Conservation (phyloP, 2,329 filamentous ascomycete species). For the Fusarium subtropicale region DNA sequence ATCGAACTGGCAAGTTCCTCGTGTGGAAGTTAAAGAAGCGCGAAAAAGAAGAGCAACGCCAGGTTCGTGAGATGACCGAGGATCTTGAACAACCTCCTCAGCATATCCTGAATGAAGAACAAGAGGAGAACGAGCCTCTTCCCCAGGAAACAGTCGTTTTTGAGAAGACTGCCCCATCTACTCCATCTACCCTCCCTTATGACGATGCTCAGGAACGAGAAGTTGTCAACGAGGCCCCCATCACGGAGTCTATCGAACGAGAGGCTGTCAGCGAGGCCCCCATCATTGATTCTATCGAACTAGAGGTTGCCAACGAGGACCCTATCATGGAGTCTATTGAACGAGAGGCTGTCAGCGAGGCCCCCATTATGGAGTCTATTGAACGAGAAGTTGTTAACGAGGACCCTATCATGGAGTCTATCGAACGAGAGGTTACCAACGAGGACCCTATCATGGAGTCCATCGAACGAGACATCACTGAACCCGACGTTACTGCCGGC, state of each 20-base stretch:
- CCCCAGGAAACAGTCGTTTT: neutral
- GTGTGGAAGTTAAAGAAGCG: neutral
- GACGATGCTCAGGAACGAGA: neutral
- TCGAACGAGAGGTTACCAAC: neutral
- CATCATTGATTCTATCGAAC: neutral
- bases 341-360: neutral
- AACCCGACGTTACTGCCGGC: neutral
- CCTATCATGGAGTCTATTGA: neutral
- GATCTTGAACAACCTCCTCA: neutral
- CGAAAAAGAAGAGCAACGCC: conserved; percentile 1
- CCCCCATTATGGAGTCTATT: too few species aligned
- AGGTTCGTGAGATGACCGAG: conserved; percentile 6
- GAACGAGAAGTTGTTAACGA: neutral
- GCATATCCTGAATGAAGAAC: neutral
- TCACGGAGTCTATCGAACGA: neutral
- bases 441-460: neutral
- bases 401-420: neutral
- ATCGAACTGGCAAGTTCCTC: neutral
- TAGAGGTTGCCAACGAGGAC: neutral
- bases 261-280: neutral
- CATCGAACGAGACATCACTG: neutral
- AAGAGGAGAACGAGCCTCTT: neutral
- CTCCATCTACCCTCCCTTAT: too few species aligned
- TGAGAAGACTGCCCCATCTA: neutral
- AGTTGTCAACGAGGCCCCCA: neutral